Conservation (phyloP, 2,329 filamentous ascomycete genomes). For the Arthrobotrys conoides region DNA sequence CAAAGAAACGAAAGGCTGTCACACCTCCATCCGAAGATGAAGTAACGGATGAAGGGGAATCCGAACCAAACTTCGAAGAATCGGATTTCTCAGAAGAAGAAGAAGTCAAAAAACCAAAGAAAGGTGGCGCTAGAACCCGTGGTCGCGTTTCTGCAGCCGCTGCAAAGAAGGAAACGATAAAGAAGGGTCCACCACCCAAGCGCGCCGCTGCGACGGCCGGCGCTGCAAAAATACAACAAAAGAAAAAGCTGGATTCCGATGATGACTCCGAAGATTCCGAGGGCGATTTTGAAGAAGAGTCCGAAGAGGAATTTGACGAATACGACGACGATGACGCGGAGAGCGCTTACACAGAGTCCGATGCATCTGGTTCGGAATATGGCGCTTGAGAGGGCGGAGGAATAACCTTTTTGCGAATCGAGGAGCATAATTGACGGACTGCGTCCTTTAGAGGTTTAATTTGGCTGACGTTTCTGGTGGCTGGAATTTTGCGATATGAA, state of each 20-base stretch:
- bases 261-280: slow-evolving; percentile 27
- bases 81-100: slow-evolving; percentile 51
- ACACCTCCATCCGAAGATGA: slow-evolving; percentile 50
- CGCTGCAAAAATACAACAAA: slow-evolving; percentile 39
- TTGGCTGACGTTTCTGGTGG: not conserved
- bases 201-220: slow-evolving; percentile 41
- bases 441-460: not conserved
- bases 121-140: slow-evolving; percentile 30
- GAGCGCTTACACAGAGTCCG: slow-evolving; percentile 57
- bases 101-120: slow-evolving; percentile 39
- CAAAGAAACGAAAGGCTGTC: slow-evolving; percentile 52
- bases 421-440: not conserved
- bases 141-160: slow-evolving; percentile 38
- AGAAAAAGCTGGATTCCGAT: slow-evolving; percentile 32
- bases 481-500: slow-evolving; percentile 10
- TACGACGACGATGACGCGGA: slow-evolving; percentile 52
- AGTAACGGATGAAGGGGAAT: slow-evolving; percentile 18
- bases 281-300: slow-evolving; percentile 23
- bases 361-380: slow-evolving; percentile 53
- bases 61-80: slow-evolving; percentile 38
- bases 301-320: slow-evolving; percentile 51
- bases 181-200: slow-evolving; percentile 45
- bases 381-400: slow-evolving; percentile 24
- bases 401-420: slow-evolving; percentile 2
- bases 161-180: slow-evolving; percentile 42